Base-by-base conservation (phyloP, 306 rosid species). In the Corylus americana region DNA sequence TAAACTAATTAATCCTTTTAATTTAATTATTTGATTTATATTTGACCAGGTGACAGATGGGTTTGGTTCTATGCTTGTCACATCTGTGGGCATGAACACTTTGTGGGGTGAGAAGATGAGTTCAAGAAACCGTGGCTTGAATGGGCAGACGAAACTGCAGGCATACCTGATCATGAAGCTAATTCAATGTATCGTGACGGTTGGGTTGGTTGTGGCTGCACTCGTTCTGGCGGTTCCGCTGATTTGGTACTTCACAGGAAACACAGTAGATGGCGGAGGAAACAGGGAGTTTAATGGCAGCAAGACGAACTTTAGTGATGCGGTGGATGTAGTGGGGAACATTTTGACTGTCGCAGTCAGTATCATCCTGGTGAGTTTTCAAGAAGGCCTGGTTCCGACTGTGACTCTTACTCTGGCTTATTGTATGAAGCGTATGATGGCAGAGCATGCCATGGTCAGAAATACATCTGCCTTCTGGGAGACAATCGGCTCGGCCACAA, bases 61-160 rank as follows among this genome's bases (percentile, higher is more conserved):
- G 6, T 80, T 64, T 66, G 83, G 83, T 13, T 8, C 54, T 25
- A 80, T 80, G 83, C 70, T 80, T 64, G 79, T 80, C 39, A 79
- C 78, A 39, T 79, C 83, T 51, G 83, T 73, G n/a, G 83, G 78
- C 10, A 39, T 64, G 74, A 74, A 66, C 74, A 80, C 83, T 2
- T 42, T 68, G 12, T 80, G 83, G 75, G 83, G 83, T 3, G 75
- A 80, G 69, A 80, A 74, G 83, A 80, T 80, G 83, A 67, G 83
- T 22, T 71, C 79, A 29, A 67, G 66, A 54, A 64, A 78, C 7
- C 9, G 64, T 4, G 79, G 64, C 49, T 27, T 80, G 11, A 67
- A 66, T 45, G 83, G 67, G 57, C 2, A 25, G 3, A 80, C 74
- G 5, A 79, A 79, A 25, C 10, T 80, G 48, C 78, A 74, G 54